Percentiles rank a stretch among this genome's conserved stretches.
Evolutionary conservation across 2,329 filamentous ascomycete genomes (phyloP).

Genomic region (Hymenoscyphus fraxineus): DNA sequence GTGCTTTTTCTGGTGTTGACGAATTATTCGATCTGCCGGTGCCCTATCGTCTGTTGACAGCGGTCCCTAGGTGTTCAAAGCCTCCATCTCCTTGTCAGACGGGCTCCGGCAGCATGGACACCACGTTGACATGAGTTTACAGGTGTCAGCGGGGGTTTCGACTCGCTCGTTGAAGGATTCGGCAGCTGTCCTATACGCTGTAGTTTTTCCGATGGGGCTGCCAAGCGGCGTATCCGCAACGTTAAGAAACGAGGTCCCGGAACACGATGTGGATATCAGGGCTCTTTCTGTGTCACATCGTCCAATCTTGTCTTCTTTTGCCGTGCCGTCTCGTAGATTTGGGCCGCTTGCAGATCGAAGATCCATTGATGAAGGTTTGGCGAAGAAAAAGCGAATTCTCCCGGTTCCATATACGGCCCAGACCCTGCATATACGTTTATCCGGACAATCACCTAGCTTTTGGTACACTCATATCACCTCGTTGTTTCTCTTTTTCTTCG

Average conservation of each 20-base stretch:
- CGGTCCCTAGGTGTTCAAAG: too few species aligned
- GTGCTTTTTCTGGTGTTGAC: neutral
- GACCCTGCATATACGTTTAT: slow-evolving; percentile 1
- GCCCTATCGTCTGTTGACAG: neutral
- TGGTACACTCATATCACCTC: neutral
- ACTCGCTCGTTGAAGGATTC: slow-evolving; percentile 1
- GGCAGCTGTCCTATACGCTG: slow-evolving; percentile 20
- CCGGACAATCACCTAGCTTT: neutral
- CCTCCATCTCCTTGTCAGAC: neutral
- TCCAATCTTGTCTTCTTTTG: slow-evolving; percentile 5
- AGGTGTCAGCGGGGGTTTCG: neutral
- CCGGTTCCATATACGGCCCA: neutral
- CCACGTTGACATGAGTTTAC: neutral
- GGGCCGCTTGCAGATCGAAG: slow-evolving; percentile 3
- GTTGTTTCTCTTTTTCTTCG: neutral
- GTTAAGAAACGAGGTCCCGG: neutral
- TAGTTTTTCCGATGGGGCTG: neutral
- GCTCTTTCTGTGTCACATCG: slow-evolving; percentile 5
- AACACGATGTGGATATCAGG: neutral
- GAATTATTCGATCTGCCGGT: neutral
- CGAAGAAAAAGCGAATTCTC: slow-evolving; percentile 4
- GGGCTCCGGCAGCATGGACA: neutral
- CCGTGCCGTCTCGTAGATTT: slow-evolving; percentile 9
- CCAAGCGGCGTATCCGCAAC: slow-evolving; percentile 3
- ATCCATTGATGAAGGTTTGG: neutral